Evolutionary conservation across 441 rosid species (phyloP).

Genomic region (Isatis lusitanica): DNA sequence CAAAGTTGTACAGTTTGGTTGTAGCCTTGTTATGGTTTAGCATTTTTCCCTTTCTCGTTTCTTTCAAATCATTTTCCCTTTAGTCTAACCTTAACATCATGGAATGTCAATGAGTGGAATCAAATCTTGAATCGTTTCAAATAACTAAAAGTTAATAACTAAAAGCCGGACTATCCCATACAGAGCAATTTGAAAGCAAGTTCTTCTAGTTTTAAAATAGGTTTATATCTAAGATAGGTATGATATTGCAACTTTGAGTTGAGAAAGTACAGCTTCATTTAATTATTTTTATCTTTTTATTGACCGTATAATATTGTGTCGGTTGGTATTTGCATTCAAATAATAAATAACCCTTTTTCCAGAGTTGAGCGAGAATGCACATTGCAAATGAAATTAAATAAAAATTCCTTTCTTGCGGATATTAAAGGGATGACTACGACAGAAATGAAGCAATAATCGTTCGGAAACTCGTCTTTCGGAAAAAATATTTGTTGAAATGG

Average conservation of each 20-base stretch:
- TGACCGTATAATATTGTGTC: not conserved
- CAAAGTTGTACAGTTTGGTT: not conserved
- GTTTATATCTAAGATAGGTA: not conserved
- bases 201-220: not conserved
- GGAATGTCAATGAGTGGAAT: no score
- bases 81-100: no score
- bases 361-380: constrained; percentile 1
- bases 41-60: not conserved
- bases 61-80: not conserved
- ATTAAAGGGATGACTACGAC: constrained; percentile 7
- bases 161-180: not conserved
- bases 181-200: not conserved
- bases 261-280: constrained; percentile 22
- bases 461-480: not conserved
- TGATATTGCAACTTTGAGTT: not conserved
- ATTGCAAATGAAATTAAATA: not conserved
- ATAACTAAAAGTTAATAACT: no score
- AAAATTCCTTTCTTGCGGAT: not conserved
- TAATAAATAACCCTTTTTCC: not conserved
- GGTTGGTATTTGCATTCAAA: constrained; percentile 6
- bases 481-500: not conserved
- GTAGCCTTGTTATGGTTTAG: not conserved
- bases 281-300: not conserved
- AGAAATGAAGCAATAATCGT: not conserved
- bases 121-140: no score